Evolutionary conservation across 164 flowering plant genomes (phyloP).

Genomic region (Paratinospora sagittata): DNA sequence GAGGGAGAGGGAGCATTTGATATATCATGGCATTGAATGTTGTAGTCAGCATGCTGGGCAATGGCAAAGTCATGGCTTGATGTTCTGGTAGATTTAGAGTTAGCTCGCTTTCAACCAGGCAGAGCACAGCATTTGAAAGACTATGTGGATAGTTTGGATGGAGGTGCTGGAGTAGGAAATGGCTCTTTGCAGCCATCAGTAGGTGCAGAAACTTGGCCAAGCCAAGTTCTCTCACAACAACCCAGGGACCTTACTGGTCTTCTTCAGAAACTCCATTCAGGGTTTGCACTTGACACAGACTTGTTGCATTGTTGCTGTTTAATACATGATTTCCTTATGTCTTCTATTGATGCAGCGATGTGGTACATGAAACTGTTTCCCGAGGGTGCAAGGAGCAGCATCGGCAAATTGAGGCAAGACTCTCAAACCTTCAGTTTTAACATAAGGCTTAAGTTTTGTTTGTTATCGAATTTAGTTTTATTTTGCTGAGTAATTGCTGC

Average conservation of each 20-base stretch:
- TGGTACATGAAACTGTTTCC: conserved; percentile 78
- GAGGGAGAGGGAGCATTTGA: neutral
- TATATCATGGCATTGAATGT: neutral
- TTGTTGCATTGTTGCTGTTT: neutral
- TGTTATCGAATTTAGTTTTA: neutral
- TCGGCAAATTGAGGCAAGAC: conserved; percentile 79
- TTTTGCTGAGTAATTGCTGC: neutral
- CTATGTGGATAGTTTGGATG: conserved; percentile 45
- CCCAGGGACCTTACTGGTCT: conserved; percentile 73
- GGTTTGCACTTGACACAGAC: conserved; percentile 32
- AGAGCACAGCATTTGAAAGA: conserved; percentile 47
- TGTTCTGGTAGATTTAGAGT: conserved; percentile 75
- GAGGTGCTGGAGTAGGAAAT: conserved; percentile 46
- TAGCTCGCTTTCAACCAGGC: conserved; percentile 56
- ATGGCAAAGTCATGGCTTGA: conserved; percentile 97
- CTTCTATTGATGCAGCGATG: conserved; percentile 44
- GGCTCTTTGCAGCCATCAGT: conserved; percentile 26
- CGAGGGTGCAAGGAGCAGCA: conserved; percentile 97
- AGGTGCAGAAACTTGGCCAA: conserved; percentile 85
- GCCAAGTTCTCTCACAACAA: conserved; percentile 77
- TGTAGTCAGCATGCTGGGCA: conserved; percentile 99
- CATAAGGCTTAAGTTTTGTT: neutral
- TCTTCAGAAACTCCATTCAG: conserved; percentile 95
- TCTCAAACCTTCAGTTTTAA: conserved; percentile 3
- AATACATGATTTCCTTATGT: conserved; percentile 3